Conservation (phyloP, 2,329 filamentous ascomycete genomes). For the Blastomyces emzantsi region DNA sequence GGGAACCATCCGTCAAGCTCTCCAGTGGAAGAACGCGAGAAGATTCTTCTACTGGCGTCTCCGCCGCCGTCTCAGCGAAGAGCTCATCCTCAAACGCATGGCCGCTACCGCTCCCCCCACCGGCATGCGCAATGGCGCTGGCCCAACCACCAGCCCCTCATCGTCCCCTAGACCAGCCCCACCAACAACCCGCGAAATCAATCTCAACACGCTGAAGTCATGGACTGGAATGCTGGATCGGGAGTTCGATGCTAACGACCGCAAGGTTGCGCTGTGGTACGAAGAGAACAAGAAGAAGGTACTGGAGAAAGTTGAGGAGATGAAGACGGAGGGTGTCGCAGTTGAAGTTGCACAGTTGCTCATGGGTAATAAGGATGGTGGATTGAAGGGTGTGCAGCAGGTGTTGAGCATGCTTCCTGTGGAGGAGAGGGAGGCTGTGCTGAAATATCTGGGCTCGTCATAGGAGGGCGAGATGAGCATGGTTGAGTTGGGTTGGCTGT, state of each 20-base stretch:
- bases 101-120: constrained; percentile 34
- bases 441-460: constrained; percentile 44
- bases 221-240: constrained; percentile 63
- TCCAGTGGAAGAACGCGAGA: constrained; percentile 81
- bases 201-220: constrained; percentile 67
- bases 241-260: constrained; percentile 70
- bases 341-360: constrained; percentile 61
- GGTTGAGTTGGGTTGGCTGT: neutral
- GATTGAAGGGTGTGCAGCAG: constrained; percentile 77
- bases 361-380: constrained; percentile 56
- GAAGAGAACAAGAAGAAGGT: constrained; percentile 85
- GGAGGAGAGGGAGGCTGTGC: constrained; percentile 74
- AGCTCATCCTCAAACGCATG: constrained; percentile 93
- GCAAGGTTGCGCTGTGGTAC: constrained; percentile 85
- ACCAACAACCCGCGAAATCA: constrained; percentile 50
- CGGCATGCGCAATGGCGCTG: constrained; percentile 27
- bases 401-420: constrained; percentile 80
- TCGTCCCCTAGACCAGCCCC: constrained; percentile 16
- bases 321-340: constrained; percentile 67
- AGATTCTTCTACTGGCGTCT: constrained; percentile 99
- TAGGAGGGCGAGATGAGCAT: constrained; percentile 12
- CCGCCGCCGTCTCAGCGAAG: constrained; percentile 91
- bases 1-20: constrained; percentile 73
- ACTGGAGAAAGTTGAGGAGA: constrained; percentile 69
- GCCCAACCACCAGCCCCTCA: constrained; percentile 26